A percentile compares a stretch with the other conserved stretches of the same genome.
phyloP scores from a whole-genome alignment of 305 asterid genomes.

The Rubia peregrina region DNA sequence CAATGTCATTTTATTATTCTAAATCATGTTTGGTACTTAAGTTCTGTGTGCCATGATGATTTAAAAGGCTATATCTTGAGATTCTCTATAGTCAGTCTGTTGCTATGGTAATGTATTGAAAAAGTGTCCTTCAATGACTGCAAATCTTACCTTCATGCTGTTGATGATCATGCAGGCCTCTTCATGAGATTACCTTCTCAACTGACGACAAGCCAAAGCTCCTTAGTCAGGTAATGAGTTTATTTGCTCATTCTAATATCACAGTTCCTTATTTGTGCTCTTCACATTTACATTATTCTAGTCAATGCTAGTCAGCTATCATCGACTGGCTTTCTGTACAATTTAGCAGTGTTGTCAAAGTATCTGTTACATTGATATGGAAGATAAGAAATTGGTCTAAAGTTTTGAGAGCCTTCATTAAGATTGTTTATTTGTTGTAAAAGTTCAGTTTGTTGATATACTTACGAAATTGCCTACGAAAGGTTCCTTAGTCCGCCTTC shows the following conservation, averaged over 20 bases:
- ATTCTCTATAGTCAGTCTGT: not conserved
- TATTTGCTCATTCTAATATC: constrained; percentile 2
- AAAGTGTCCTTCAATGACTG: not conserved
- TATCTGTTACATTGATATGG: not conserved
- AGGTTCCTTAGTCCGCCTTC: not conserved
- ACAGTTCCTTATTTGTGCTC: not conserved
- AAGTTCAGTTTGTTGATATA: not conserved
- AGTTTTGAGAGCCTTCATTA: not conserved
- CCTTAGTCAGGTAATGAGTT: constrained; percentile 66
- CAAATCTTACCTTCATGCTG: constrained; percentile 20
- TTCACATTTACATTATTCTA: not conserved
- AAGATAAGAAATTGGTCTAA: no score
- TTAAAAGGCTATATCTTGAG: not conserved
- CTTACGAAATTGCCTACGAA: not conserved
- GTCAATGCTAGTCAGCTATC: not conserved
- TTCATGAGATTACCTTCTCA: constrained; percentile 96
- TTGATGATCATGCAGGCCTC: constrained; percentile 54
- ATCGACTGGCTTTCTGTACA: not conserved
- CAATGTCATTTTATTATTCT: not conserved
- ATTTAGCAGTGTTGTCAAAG: not conserved
- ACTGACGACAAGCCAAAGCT: constrained; percentile 88
- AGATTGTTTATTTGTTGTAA: not conserved
- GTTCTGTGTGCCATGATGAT: not conserved
- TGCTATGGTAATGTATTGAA: not conserved
- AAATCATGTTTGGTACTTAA: constrained; percentile 10